Conservation (phyloP, 768 basidiomycete species). For the Lactarius psammicola region DNA sequence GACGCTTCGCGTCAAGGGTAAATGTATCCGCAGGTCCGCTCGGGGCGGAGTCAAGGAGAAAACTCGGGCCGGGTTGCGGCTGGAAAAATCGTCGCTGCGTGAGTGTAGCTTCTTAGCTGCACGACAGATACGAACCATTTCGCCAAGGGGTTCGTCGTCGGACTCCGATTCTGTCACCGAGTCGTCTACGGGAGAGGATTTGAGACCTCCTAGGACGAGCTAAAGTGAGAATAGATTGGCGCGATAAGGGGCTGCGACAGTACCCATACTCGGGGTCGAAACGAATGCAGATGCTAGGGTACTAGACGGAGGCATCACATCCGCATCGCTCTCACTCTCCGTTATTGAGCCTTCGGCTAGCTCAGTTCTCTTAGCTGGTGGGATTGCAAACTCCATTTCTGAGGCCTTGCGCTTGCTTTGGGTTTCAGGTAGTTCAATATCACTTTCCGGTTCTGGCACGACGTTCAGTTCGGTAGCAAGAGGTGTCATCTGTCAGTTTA, state of each 20-base stretch:
- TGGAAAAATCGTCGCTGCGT: neutral
- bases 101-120: neutral
- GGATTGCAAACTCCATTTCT: constrained; percentile 18
- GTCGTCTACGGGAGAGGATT: constrained; percentile 32
- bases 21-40: constrained; percentile 48
- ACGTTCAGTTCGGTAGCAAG: constrained; percentile 5
- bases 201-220: constrained; percentile 13
- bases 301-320: neutral
- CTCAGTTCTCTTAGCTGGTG: constrained; percentile 16
- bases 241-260: neutral
- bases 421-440: constrained; percentile 7
- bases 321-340: constrained; percentile 23
- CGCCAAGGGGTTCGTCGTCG: constrained; percentile 30
- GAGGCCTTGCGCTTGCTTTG: constrained; percentile 20
- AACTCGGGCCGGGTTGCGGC: neutral
- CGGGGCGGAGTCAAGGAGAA: constrained; percentile 44
- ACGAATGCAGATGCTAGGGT: neutral
- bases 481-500: constrained; percentile 11
- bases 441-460: constrained; percentile 35
- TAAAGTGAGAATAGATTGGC: constrained; percentile 3
- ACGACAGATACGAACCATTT: constrained; percentile 16
- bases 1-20: constrained; percentile 47
- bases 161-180: constrained; percentile 51
- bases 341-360: constrained; percentile 13
- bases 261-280: neutral